Percentiles rank a stretch among this genome's conserved stretches.
These are phyloP conservation scores for Calonectria pauciramosa DNA, from an alignment of 2,329 filamentous ascomycete genomes.

Conservation along the genomic window DNA sequence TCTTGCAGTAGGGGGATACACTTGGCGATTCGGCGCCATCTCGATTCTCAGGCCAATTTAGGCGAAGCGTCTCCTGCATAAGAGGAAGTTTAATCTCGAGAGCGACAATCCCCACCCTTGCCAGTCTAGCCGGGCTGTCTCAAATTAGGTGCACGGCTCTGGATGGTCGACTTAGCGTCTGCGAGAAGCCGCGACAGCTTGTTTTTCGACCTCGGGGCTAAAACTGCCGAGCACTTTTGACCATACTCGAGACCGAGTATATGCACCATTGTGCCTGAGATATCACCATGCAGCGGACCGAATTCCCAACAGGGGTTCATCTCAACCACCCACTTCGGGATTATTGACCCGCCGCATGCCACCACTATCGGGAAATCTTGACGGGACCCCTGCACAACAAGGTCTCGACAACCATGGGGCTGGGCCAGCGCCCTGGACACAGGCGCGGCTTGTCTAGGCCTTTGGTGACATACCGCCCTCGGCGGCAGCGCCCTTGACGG, in stretches of 20 bases:
- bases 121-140: conserved; percentile 31
- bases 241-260: neutral
- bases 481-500: neutral
- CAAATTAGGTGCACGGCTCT: conserved; percentile 31
- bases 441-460: conserved; percentile 1
- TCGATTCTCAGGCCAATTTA: conserved; percentile 28
- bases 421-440: conserved; percentile 1
- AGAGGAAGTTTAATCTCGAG: conserved; percentile 33
- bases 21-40: conserved; percentile 11
- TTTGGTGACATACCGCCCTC: neutral
- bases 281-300: conserved; percentile 16
- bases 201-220: neutral
- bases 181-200: conserved; percentile 29
- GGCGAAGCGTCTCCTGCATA: conserved; percentile 29
- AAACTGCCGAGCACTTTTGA: conserved; percentile 2
- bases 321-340: conserved; percentile 15
- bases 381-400: conserved; percentile 10
- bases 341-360: conserved; percentile 6
- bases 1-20: conserved; percentile 6
- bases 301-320: conserved; percentile 9
- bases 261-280: neutral
- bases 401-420: neutral
- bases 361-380: conserved; percentile 18
- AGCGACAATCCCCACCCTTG: conserved; percentile 27
- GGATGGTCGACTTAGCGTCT: conserved; percentile 35